A percentile compares a stretch with the other conserved stretches of the same genome.
These are phyloP conservation scores for Huntiella moniliformis DNA, from an alignment of 2,329 filamentous ascomycete genomes.

Conservation along the genomic window DNA sequence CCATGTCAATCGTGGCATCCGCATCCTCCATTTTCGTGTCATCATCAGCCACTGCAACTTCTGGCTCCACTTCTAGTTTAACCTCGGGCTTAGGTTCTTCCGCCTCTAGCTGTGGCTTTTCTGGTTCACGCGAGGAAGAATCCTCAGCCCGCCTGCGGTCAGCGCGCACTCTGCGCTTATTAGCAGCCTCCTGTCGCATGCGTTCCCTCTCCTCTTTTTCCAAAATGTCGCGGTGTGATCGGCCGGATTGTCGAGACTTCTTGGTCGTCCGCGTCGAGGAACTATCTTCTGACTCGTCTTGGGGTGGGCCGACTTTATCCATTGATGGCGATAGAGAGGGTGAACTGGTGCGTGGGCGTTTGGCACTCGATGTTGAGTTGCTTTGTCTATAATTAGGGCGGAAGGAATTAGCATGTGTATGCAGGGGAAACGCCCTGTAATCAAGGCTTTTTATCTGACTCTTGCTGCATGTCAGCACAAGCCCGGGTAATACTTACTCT, in stretches of 20 bases:
- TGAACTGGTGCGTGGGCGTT: constrained; percentile 70
- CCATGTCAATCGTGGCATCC: neutral
- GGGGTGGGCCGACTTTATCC: constrained; percentile 28
- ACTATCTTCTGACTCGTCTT: constrained; percentile 58
- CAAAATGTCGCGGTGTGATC: constrained; percentile 42
- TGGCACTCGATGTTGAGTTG: constrained; percentile 27
- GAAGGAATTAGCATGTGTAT: too few species aligned
- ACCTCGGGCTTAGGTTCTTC: constrained; percentile 8
- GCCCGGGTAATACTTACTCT: constrained; percentile 47
- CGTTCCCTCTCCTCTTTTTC: constrained; percentile 59
- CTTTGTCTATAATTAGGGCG: too few species aligned
- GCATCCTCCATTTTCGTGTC: neutral
- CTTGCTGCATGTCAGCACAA: neutral
- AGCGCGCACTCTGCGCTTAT: constrained; percentile 62
- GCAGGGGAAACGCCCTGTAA: too few species aligned
- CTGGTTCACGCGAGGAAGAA: constrained; percentile 22
- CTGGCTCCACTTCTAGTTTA: neutral
- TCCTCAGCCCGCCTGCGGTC: constrained; percentile 69
- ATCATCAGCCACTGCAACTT: neutral
- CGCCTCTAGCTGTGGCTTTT: constrained; percentile 17
- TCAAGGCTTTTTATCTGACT: too few species aligned
- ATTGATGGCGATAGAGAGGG: constrained; percentile 42
- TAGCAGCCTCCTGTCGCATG: constrained; percentile 54
- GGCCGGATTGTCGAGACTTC: constrained; percentile 36
- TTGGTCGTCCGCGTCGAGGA: constrained; percentile 32